Evolutionary conservation across 306 rosid genomes (phyloP).

Genomic region (Begonia masoniana): DNA sequence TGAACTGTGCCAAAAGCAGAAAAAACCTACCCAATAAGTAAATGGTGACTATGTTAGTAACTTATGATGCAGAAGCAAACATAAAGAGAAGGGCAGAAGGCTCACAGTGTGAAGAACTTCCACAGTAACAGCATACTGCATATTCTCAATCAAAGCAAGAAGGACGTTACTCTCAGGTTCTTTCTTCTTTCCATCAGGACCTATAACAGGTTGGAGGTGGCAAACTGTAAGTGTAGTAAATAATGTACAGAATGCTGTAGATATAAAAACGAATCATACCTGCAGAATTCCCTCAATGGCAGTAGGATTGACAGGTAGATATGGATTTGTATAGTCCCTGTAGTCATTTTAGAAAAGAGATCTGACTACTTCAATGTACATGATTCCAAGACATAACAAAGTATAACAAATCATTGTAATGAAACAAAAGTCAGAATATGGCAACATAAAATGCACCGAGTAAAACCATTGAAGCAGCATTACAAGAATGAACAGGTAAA

Average conservation of each 20-base stretch:
- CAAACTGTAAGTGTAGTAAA: slow-evolving; percentile 14
- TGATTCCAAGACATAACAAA: neutral
- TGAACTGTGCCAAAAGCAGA: slow-evolving; percentile 64
- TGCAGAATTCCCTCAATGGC: slow-evolving; percentile 75
- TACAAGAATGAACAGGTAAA: no score
- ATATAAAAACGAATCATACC: slow-evolving; percentile 27
- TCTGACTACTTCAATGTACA: no score
- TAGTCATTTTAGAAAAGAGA: neutral
- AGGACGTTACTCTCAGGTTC: slow-evolving; percentile 87
- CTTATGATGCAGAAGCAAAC: slow-evolving; percentile 4
- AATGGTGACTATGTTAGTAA: slow-evolving; percentile 6
- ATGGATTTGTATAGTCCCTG: slow-evolving; percentile 93
- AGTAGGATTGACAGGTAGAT: slow-evolving; percentile 87
- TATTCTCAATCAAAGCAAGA: slow-evolving; percentile 87
- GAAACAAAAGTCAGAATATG: no score
- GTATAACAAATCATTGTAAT: no score
- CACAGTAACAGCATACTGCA: slow-evolving; percentile 95
- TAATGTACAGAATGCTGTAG: neutral
- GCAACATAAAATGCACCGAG: no score
- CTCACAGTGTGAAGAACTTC: slow-evolving; percentile 82
- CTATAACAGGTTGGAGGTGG: slow-evolving; percentile 48
- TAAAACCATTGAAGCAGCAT: no score
- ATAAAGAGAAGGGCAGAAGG: neutral
- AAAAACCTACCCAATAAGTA: slow-evolving; percentile 43
- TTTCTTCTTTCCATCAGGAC: slow-evolving; percentile 84